Evolutionary conservation across 2,329 filamentous ascomycete genomes (phyloP).

Genomic region (Hypoxylon sp.): DNA sequence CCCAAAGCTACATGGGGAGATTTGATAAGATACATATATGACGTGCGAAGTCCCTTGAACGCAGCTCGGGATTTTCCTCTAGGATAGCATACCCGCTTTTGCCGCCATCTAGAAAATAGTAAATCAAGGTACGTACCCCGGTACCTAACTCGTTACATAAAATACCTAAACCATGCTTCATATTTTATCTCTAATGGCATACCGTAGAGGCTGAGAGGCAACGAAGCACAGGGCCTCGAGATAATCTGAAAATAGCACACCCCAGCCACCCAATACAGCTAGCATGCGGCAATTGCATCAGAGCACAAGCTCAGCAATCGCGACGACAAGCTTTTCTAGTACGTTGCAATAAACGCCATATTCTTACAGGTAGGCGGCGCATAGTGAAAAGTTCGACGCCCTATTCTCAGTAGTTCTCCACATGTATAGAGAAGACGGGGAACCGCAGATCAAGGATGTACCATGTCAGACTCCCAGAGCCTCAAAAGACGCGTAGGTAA

Average conservation of each 20-base stretch:
- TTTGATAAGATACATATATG: slow-evolving; percentile 38
- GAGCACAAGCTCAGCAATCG: neutral
- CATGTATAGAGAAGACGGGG: slow-evolving; percentile 1
- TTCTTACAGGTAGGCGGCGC: neutral
- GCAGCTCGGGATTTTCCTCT: slow-evolving; percentile 23
- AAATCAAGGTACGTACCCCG: neutral
- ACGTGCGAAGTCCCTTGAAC: slow-evolving; percentile 32
- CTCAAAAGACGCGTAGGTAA: slow-evolving; percentile 15
- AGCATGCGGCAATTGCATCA: neutral
- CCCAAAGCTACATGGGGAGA: neutral
- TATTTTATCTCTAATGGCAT: neutral
- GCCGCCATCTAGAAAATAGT: slow-evolving; percentile 17
- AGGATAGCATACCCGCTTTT: slow-evolving; percentile 29
- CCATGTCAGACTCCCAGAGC: slow-evolving; percentile 21
- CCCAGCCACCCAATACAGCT: neutral
- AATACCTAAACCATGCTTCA: too few relatives aligned
- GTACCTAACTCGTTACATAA: too few relatives aligned
- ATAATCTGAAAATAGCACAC: neutral
- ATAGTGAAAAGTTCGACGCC: neutral
- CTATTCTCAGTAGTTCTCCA: slow-evolving; percentile 6
- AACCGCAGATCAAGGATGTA: slow-evolving; percentile 15
- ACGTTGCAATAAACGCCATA: slow-evolving; percentile 27
- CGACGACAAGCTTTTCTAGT: neutral
- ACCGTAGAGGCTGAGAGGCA: neutral
- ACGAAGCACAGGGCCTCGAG: neutral